Percentiles rank a stretch among this genome's conserved stretches.
Conservation (phyloP, 2,329 filamentous ascomycete species). For the Sarocladium brachiariae region DNA sequence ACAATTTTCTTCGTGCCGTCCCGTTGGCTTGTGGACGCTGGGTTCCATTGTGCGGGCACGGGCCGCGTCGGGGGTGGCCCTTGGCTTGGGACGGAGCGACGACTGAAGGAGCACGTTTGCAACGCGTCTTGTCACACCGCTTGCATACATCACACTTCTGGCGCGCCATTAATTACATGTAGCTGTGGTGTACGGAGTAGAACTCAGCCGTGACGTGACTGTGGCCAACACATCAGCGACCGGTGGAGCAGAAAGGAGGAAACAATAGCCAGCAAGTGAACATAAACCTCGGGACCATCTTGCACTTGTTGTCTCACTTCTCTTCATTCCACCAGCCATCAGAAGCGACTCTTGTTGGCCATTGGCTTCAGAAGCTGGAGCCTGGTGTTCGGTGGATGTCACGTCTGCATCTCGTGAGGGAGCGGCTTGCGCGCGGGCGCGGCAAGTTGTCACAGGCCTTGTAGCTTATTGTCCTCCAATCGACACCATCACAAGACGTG, state of each 20-base stretch:
- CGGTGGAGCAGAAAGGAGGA: neutral
- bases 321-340: neutral
- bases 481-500: neutral
- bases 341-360: neutral
- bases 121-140: slow-evolving; percentile 5
- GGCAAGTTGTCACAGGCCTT: slow-evolving; percentile 3
- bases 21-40: slow-evolving; percentile 1
- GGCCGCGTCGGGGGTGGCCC: neutral
- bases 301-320: neutral
- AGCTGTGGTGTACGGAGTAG: too few species aligned
- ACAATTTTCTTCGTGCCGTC: slow-evolving; percentile 2
- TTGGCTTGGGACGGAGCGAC: neutral
- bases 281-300: neutral
- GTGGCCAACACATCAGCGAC: slow-evolving; percentile 1
- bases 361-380: neutral
- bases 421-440: neutral
- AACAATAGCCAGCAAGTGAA: neutral
- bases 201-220: too few species aligned
- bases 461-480: neutral
- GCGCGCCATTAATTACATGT: too few species aligned
- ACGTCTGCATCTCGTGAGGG: neutral
- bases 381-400: neutral
- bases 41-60: slow-evolving; percentile 1
- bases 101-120: neutral
- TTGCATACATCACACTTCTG: neutral